Base-by-base conservation (phyloP, 2,329 filamentous ascomycete species). In the Bipolaris victoriae region DNA sequence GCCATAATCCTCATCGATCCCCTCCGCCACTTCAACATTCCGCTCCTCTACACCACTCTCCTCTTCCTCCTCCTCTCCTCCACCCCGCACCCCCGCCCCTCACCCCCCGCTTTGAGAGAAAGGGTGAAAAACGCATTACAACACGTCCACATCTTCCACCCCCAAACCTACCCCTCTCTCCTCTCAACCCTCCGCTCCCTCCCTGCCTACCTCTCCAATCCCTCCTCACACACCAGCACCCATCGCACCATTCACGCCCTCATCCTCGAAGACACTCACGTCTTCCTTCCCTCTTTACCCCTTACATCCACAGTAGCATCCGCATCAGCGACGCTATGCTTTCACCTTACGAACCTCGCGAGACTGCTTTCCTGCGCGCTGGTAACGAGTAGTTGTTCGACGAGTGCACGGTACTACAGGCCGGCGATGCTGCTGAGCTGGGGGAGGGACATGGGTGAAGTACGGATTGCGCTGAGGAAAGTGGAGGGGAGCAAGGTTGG, bases 131-230 rank as follows among this genome's bases (percentile, higher is more conserved):
- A 63, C 20, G 73, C 78, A 3, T 74, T 89, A 0, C 66, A 74
- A 26, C 85, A 88, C 64, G 71, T 88, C 36, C 86, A 88, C 68
- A 76, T 88, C 58, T 84, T 87, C 73, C 80, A 76, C 2, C 84
- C 85, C 0, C 78, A 82, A 43, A 83, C 82, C 1, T 83, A 83
- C 22, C 45, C 73, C 2, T 77, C 81, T 2, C 72, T 87, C 0
- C 72, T 86, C 2, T 69, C 80, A 6, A 84, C 83, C 0, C 66
- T 88, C 1, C 60, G 72, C 2, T 61, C 65, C 0, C 68, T 88
- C 0, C 78, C 80, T 15, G 41, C 62, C 0, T 86, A 87, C 67
- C 79, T 89, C 7, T 78, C 85, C 58, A 60, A 77, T 55, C 7
- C 79, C 81, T 64, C 54, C 57, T 22, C 83, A 0, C 84, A 87